Percentiles rank a stretch among this genome's conserved stretches.
phyloP scores from a whole-genome alignment of 768 basidiomycete species.

The Albatrellus ellisii region DNA sequence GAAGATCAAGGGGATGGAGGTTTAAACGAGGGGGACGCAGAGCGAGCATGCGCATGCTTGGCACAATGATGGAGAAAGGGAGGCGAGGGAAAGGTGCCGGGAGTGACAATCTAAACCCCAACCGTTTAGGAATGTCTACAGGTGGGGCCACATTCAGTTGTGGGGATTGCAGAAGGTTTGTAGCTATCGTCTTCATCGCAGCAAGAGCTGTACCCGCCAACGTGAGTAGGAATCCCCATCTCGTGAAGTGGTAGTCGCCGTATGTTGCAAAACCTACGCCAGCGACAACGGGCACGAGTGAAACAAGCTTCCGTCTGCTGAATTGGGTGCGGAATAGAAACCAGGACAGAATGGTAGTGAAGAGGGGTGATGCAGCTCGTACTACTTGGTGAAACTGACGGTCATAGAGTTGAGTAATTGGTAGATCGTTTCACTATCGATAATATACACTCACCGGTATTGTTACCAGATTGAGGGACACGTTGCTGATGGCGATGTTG shows the following conservation, averaged over 20 bases:
- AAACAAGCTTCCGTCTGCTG: conserved; percentile 48
- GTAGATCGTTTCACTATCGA: conserved; percentile 3
- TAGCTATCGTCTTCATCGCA: conserved; percentile 86
- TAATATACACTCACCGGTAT: conserved; percentile 51
- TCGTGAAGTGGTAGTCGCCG: conserved; percentile 90
- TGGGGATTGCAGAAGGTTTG: conserved; percentile 58
- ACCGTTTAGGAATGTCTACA: conserved; percentile 2
- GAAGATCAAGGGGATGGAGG: conserved; percentile 71
- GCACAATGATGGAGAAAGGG: conserved; percentile 12
- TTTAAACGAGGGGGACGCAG: conserved; percentile 21
- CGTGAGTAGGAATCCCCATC: conserved; percentile 75
- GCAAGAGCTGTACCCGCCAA: conserved; percentile 86
- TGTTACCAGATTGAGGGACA: conserved; percentile 79
- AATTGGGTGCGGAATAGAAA: conserved; percentile 51
- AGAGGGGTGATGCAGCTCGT: conserved; percentile 84
- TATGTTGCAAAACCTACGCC: conserved; percentile 94
- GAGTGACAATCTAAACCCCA: neutral
- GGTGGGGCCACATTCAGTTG: conserved; percentile 11
- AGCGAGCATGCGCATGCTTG: conserved; percentile 2
- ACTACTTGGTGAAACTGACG: conserved; percentile 92
- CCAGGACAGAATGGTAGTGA: conserved; percentile 71
- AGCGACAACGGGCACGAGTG: conserved; percentile 72
- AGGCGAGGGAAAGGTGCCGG: conserved; percentile 1
- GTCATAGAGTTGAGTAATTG: neutral
- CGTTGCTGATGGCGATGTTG: conserved; percentile 92